phyloP scores from a whole-genome alignment of 768 basidiomycete species.

The Fomitopsis pulvina region DNA sequence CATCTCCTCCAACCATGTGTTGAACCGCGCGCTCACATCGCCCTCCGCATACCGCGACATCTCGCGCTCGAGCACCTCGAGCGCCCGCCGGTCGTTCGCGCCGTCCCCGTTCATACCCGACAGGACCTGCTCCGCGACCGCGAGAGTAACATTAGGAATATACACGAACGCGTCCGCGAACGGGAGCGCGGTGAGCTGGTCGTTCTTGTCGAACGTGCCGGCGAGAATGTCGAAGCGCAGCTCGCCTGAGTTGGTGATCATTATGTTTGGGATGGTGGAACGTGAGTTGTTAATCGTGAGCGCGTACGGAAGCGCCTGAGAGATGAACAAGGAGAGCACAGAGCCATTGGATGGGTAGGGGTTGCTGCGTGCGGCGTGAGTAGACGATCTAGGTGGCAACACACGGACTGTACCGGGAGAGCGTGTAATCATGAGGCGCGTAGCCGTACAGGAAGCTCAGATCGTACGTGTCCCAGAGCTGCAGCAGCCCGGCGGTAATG shows the following conservation, averaged over 20 bases:
- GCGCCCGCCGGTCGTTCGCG: constrained; percentile 26
- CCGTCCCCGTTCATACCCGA: constrained; percentile 44
- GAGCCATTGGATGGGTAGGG: constrained; percentile 59
- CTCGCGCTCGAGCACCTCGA: constrained; percentile 28
- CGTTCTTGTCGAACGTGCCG: constrained; percentile 74
- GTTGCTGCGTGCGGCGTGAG: constrained; percentile 28
- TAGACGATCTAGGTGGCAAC: background rate
- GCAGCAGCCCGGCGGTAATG: constrained; percentile 50
- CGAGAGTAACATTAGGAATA: constrained; percentile 46
- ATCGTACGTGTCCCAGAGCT: constrained; percentile 53
- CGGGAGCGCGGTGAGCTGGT: constrained; percentile 70
- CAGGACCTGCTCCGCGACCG: constrained; percentile 47
- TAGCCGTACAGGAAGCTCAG: constrained; percentile 59
- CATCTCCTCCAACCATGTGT: constrained; percentile 57
- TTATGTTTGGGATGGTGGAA: constrained; percentile 50
- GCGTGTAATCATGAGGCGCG: constrained; percentile 71
- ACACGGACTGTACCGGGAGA: constrained; percentile 40
- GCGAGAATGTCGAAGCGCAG: constrained; percentile 61
- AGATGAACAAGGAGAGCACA: constrained; percentile 51
- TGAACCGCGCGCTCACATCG: constrained; percentile 43
- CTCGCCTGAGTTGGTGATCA: constrained; percentile 58
- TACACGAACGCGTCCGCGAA: constrained; percentile 61
- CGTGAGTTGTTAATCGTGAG: constrained; percentile 61
- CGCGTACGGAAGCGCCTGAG: constrained; percentile 47
- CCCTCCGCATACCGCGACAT: constrained; percentile 39